These are phyloP conservation scores for Skeletonema costatum DNA, from an alignment of 108 stramenopile species.

Conservation along the genomic window DNA sequence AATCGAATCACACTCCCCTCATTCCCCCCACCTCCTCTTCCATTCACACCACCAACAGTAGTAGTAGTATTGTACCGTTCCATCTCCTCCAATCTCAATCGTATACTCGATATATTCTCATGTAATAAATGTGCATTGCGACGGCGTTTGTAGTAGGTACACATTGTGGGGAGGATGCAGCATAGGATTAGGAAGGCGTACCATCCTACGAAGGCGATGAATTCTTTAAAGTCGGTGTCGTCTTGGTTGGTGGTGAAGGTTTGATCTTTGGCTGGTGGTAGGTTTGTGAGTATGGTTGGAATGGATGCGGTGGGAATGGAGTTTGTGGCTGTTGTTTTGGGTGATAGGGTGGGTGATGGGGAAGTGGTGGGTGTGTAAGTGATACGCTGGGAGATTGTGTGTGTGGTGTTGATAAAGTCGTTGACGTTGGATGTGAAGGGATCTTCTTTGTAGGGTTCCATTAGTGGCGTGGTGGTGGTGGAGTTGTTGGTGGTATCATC, in stretches of 20 bases:
- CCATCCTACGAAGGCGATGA: constrained; percentile 72
- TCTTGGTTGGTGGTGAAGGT: not conserved
- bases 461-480: not conserved
- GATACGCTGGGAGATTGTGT: not conserved
- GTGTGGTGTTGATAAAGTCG: not conserved
- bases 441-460: not conserved
- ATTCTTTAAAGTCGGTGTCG: constrained; percentile 26
- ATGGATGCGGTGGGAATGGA: no score
- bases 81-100: constrained; percentile 2
- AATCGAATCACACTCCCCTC: not conserved
- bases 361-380: not conserved
- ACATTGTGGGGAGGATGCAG: constrained; percentile 73
- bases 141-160: constrained; percentile 62
- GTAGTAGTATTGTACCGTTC: not conserved
- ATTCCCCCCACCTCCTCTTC: not conserved
- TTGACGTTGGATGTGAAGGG: not conserved
- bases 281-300: not conserved
- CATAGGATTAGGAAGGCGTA: constrained; percentile 70
- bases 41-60: not conserved
- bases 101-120: constrained; percentile 10
- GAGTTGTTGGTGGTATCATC: not conserved
- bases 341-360: not conserved
- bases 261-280: no score
- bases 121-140: constrained; percentile 8
- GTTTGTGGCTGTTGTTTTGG: no score